Base-by-base conservation (phyloP, 2,329 filamentous ascomycete species). In the Aspergillus sp. region DNA sequence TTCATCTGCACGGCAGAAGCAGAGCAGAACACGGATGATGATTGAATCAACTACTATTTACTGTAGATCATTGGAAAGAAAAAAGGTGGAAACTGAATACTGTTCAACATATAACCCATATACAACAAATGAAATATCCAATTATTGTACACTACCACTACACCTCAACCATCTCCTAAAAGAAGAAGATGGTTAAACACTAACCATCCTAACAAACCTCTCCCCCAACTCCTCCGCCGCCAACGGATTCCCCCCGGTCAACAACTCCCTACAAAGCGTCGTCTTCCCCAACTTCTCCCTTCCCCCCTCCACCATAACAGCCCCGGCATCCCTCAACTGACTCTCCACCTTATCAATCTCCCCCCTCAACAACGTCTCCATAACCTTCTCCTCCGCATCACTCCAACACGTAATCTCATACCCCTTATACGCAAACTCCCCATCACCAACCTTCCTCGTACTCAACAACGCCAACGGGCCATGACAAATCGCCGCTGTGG, bases 401-500 rank as follows among this genome's bases (percentile, higher is more conserved):
- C 76, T 79, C 74, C 78, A 81, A 39, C 72, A 74, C 1, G 78
- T 81, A 32, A 82, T 74, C 64, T 77, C 75, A 61, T 81, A 82
- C 15, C 78, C 79, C 45, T 78, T 76, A 60, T 81, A 82, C 23
- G 73, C 76, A 53, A 81, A 81, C 30, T 71, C 67, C 1, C 72
- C 70, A 51, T 70, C 75, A 0, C 66, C 71, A 15, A 67, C 63
- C 63, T 76, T 78, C 0, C 77, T 78, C 0, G 79, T 81, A 4
- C 74, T 78, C 13, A 82, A 59, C 39, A 81, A 73, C 1, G 78
- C 80, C 65, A 77, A 80, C 0, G 79, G 79, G 1, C 80, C 80
- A 57, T 82, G 79, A 41, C 80, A 81, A n/a, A 81, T 76, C 3
- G 74, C 76, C 1, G 78, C 79, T 0, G 80, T 81, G 0, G 80